Evolutionary conservation across 495 filamentous ascomycete species (phyloP).

Genomic region (Neurospora sp.): DNA sequence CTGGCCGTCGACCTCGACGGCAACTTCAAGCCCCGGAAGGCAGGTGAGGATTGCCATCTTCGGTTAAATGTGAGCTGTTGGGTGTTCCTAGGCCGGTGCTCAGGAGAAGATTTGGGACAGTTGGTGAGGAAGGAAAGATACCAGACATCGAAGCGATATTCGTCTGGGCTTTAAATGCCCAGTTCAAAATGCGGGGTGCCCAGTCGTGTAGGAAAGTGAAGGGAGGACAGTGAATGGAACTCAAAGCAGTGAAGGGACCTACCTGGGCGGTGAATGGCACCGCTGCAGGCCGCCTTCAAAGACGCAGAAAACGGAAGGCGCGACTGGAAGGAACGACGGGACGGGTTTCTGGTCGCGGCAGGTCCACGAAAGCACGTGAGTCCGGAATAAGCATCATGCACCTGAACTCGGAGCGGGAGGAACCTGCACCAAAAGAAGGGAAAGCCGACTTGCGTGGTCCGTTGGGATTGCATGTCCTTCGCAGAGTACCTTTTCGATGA

Average conservation of each 20-base stretch:
- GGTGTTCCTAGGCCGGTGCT: neutral
- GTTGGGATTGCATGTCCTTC: neutral
- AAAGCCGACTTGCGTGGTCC: neutral
- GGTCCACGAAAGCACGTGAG: neutral
- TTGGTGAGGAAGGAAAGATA: neutral
- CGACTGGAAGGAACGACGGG: neutral
- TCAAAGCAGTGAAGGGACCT: neutral
- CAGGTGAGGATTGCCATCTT: constrained; percentile 25
- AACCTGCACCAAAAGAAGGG: neutral
- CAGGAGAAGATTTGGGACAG: neutral
- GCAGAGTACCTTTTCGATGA: neutral
- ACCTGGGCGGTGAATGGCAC: neutral
- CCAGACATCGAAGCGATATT: neutral
- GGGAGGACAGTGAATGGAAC: neutral
- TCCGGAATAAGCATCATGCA: neutral
- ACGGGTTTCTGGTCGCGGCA: neutral
- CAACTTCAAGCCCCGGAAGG: constrained; percentile 20
- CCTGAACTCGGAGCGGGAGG: neutral
- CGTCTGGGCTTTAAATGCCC: neutral
- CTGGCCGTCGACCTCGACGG: constrained; percentile 14
- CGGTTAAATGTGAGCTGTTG: neutral
- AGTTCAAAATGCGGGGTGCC: neutral
- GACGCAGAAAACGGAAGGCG: neutral
- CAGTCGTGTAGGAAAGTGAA: neutral
- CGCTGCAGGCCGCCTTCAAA: neutral